phyloP scores from a whole-genome alignment of 2,329 filamentous ascomycete species.

The Claviceps pazoutovae region DNA sequence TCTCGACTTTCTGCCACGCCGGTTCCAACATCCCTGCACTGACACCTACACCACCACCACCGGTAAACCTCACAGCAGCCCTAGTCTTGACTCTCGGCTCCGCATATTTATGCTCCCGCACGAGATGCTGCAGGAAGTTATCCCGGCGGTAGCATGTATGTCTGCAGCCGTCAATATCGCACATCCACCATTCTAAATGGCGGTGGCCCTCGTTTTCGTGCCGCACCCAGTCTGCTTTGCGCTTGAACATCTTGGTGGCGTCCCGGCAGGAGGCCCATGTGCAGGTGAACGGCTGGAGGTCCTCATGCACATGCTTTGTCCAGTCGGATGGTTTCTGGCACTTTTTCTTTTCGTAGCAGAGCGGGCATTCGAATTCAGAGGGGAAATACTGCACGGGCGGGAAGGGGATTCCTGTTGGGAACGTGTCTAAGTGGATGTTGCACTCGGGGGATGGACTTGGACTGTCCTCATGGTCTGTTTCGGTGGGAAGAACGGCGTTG shows the following conservation, averaged over 20 bases:
- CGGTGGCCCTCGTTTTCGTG: constrained; percentile 88
- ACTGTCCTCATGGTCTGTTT: constrained; percentile 21
- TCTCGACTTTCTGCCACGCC: constrained; percentile 65
- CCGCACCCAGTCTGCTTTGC: constrained; percentile 90
- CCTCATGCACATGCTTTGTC: constrained; percentile 93
- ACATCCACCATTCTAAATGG: constrained; percentile 83
- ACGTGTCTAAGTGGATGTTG: constrained; percentile 55
- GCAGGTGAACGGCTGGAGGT: constrained; percentile 85
- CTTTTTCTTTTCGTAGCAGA: constrained; percentile 75
- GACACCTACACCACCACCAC: constrained; percentile 19
- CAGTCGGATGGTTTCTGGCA: constrained; percentile 88
- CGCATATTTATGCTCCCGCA: constrained; percentile 75
- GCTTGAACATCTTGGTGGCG: constrained; percentile 80
- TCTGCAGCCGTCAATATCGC: constrained; percentile 64
- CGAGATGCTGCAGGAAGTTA: constrained; percentile 85
- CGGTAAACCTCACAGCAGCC: constrained; percentile 46
- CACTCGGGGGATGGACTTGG: constrained; percentile 57
- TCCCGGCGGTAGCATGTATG: constrained; percentile 79
- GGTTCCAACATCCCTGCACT: constrained; percentile 30
- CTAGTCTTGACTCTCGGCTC: constrained; percentile 73
- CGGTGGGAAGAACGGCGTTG: no score
- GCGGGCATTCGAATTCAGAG: constrained; percentile 76
- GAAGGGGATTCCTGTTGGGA: constrained; percentile 67
- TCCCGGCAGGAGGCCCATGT: constrained; percentile 75
- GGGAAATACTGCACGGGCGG: constrained; percentile 66